Evolutionary conservation across 1,284 basidiomycete species (phyloP), one percentile per base, ranked within the genome.

Genomic region (Microbotryum lychnidis-dioicae): DNA sequence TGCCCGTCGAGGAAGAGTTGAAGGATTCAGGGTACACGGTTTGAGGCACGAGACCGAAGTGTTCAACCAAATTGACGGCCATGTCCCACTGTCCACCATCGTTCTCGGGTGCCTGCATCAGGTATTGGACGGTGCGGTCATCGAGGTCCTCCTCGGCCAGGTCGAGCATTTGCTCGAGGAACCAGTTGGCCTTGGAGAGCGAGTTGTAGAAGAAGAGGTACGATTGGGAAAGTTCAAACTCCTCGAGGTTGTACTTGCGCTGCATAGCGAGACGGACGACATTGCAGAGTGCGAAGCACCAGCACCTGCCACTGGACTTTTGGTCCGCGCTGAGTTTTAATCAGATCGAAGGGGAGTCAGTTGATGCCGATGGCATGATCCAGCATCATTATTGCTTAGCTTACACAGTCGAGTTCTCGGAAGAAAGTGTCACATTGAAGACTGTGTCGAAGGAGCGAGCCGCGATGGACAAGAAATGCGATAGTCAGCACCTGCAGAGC

Each of bases 31-130:
- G 92, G 76, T 84, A 96, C 49, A 91, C 69, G n/a, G 57, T 29
- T 44, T 63, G 57, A 1, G 91, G 91, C 47, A 94, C 82, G 51
- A 91, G 78, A 54, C 91, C 91, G 72, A 93, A 94, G 57, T 81
- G 86, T 79, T 83, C 81, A 29, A 94, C 78, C 33, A 96, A 76
- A 75, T 94, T 94, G 69, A 91, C 87, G 1, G 84, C 86, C 91
- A 96, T 97, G 74, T 96, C 91, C 68, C 70, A 75, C 63, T 74
- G 89, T 9, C 92, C 91, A 50, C 93, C 93, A 73, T 97, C 93
- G 69, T 84, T 86, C 73, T 93, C 85, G 31, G 90, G 88, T 57
- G 87, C 85, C 16, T 77, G 74, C 31, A 87, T 83, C 56, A 97
- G 81, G 77, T 87, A 86, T 53, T 80, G 82, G 55, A 97, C 79